These are phyloP conservation scores for Monilinia aucupariae DNA, from an alignment of 2,329 filamentous ascomycete species.

Conservation along the genomic window DNA sequence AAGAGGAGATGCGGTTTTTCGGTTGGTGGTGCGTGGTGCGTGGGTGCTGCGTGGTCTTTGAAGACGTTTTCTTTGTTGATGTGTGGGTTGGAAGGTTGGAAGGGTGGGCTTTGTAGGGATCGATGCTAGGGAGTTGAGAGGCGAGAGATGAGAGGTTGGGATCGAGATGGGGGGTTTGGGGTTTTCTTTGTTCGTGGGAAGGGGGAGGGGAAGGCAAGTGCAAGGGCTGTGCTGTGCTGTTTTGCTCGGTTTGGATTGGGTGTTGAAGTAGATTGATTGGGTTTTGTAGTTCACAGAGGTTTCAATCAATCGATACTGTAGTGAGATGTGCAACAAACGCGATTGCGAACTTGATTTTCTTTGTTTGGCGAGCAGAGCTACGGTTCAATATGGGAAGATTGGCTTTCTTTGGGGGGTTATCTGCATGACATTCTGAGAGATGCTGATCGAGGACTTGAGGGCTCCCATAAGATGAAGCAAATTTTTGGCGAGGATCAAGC, in stretches of 20 bases:
- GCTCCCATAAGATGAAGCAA: not conserved
- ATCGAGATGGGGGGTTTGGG: not conserved
- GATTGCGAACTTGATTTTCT: not conserved
- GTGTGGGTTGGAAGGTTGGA: not conserved
- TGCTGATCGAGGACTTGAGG: not conserved
- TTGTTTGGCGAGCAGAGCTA: not conserved
- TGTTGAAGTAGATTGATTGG: not conserved
- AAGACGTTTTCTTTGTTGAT: no score
- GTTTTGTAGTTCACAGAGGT: not conserved
- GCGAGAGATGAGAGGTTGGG: no score
- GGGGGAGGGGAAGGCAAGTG: no score
- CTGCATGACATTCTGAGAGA: not conserved
- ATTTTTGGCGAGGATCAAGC: not conserved
- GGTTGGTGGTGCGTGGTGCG: no score
- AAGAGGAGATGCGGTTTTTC: no score
- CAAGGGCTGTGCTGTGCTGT: no score
- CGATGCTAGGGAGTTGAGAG: not conserved
- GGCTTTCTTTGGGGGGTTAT: not conserved
- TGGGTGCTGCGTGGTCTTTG: no score
- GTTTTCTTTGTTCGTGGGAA: not conserved
- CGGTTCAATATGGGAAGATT: not conserved
- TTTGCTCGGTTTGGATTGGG: not conserved
- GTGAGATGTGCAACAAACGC: not conserved
- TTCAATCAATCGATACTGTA: not conserved
- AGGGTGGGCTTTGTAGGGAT: not conserved